Percentiles rank a stretch among this genome's conserved stretches.
phyloP scores from a whole-genome alignment of 2,329 filamentous ascomycete species.

The Albifimbria verrucaria region DNA sequence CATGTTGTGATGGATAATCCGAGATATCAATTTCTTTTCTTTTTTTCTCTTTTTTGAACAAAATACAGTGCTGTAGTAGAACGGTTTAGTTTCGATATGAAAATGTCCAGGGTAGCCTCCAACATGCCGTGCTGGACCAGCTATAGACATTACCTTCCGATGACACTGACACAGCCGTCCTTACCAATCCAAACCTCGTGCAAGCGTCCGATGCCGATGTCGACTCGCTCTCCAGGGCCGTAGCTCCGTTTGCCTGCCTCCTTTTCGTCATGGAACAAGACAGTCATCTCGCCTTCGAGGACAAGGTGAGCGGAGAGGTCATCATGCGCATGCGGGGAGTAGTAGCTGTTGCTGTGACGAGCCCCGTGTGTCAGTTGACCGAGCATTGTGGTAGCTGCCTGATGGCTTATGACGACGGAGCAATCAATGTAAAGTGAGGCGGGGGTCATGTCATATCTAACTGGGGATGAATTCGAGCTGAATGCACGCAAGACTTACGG shows the following conservation, averaged over 20 bases:
- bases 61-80: too few relatives aligned
- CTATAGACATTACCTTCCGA: conserved; percentile 47
- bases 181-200: conserved; percentile 70
- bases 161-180: conserved; percentile 65
- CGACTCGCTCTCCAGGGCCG: conserved; percentile 58
- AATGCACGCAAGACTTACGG: conserved; percentile 50
- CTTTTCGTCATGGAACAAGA: conserved; percentile 61
- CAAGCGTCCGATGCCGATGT: conserved; percentile 60
- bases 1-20: too few relatives aligned
- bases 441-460: too few relatives aligned
- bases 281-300: conserved; percentile 60
- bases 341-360: conserved; percentile 67
- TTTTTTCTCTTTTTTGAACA: too few relatives aligned
- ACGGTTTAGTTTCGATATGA: too few relatives aligned
- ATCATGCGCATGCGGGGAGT: conserved; percentile 63
- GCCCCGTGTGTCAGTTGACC: too few relatives aligned
- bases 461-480: background rate
- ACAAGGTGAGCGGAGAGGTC: conserved; percentile 69
- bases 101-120: too few relatives aligned
- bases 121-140: too few relatives aligned
- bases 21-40: too few relatives aligned
- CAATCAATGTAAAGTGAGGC: too few relatives aligned
- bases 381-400: too few relatives aligned
- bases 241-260: conserved; percentile 55
- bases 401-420: too few relatives aligned